Conservation (phyloP, 495 filamentous ascomycete species). For the Rhizodiscina lignyota region DNA sequence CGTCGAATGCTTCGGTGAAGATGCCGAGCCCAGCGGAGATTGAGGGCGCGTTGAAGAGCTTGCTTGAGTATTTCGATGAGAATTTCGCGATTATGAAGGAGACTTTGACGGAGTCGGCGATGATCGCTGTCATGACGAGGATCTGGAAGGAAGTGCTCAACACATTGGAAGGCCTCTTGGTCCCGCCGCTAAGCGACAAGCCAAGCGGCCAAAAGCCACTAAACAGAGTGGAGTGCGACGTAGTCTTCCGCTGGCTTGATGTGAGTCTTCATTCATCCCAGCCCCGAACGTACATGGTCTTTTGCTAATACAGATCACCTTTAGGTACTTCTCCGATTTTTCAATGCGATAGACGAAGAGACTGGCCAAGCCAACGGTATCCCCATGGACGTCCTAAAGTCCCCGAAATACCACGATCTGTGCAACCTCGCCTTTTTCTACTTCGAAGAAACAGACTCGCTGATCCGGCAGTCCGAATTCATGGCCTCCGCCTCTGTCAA, state of each 20-base stretch:
- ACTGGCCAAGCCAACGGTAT: conserved; percentile 79
- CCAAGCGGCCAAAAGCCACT: conserved; percentile 77
- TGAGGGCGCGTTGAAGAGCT: conserved; percentile 62
- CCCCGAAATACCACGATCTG: conserved; percentile 95
- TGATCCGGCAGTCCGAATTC: conserved; percentile 81
- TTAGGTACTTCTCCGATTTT: conserved; percentile 79
- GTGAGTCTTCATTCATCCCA: conserved; percentile 6
- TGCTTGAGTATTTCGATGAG: conserved; percentile 96
- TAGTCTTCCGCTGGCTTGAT: conserved; percentile 82
- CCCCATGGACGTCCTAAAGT: conserved; percentile 77
- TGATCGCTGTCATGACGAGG: conserved; percentile 94
- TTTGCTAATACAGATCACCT: conserved; percentile 1
- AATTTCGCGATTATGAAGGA: conserved; percentile 99
- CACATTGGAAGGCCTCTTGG: conserved; percentile 77
- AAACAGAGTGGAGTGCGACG: conserved; percentile 77
- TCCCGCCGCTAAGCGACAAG: conserved; percentile 92
- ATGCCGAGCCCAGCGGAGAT: conserved; percentile 59
- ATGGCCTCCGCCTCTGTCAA: conserved; percentile 86
- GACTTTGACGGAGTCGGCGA: conserved; percentile 79
- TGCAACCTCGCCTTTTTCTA: conserved; percentile 96
- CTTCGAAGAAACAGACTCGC: conserved; percentile 77
- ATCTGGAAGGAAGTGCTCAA: conserved; percentile 95
- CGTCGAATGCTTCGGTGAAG: too few species aligned
- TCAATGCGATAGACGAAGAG: conserved; percentile 78
- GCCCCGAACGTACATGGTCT: not conserved